Conservation (phyloP, 495 filamentous ascomycete species). For the Neurospora sublineolata region DNA sequence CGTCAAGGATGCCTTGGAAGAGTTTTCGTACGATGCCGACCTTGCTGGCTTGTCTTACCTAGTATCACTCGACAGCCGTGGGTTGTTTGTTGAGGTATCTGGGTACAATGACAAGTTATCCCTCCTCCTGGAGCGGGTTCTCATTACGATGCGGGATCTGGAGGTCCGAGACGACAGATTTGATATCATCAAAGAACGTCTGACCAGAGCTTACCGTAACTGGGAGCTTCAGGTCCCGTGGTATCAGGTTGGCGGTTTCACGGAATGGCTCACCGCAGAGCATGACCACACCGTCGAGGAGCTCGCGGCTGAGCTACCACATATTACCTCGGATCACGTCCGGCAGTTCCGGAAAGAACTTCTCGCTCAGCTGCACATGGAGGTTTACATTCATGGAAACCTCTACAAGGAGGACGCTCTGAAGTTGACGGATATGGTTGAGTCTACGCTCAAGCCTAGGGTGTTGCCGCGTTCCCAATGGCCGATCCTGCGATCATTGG, state of each 20-base stretch:
- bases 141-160: slow-evolving; percentile 75
- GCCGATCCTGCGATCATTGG: slow-evolving; percentile 62
- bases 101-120: slow-evolving; percentile 96
- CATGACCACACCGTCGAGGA: slow-evolving; percentile 74
- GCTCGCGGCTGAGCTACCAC: slow-evolving; percentile 61
- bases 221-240: slow-evolving; percentile 81
- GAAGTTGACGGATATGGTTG: slow-evolving; percentile 70
- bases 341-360: slow-evolving; percentile 68
- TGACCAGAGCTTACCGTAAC: slow-evolving; percentile 66
- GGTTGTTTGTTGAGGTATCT: slow-evolving; percentile 66
- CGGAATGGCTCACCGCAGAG: slow-evolving; percentile 65
- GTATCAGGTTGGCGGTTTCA: slow-evolving; percentile 79
- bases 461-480: slow-evolving; percentile 67
- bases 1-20: slow-evolving; percentile 77
- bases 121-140: slow-evolving; percentile 81
- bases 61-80: slow-evolving; percentile 55
- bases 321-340: slow-evolving; percentile 63
- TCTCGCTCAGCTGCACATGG: slow-evolving; percentile 75
- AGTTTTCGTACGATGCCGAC: slow-evolving; percentile 96
- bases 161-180: slow-evolving; percentile 76
- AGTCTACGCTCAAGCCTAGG: slow-evolving; percentile 66
- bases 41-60: slow-evolving; percentile 82
- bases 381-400: slow-evolving; percentile 84
- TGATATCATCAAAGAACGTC: slow-evolving; percentile 79
- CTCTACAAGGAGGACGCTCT: slow-evolving; percentile 92